Evolutionary conservation across 352 stramenopile genomes (phyloP).

Genomic region (Phytophthora fragariae): DNA sequence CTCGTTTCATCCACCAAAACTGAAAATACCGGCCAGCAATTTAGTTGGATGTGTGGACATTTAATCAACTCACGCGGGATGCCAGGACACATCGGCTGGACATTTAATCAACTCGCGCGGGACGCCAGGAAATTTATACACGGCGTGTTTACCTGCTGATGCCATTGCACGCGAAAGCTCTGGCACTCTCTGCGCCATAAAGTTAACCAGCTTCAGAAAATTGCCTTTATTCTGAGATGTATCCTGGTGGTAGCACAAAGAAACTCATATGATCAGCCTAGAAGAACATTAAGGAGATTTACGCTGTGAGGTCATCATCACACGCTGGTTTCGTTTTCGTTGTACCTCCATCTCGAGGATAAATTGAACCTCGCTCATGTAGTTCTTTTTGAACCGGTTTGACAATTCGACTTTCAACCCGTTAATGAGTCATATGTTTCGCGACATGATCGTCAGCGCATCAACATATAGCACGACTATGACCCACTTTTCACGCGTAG

Average conservation of each 20-base stretch:
- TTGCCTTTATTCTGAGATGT: not conserved
- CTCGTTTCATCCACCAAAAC: not conserved
- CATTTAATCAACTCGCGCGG: not conserved
- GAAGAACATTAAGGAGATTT: too few species aligned
- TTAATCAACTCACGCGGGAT: too few species aligned
- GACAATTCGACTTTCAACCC: slow-evolving; percentile 27
- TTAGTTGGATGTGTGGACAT: not conserved
- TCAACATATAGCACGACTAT: too few species aligned
- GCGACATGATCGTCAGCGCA: too few species aligned
- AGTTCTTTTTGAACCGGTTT: slow-evolving; percentile 24
- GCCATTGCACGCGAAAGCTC: not conserved
- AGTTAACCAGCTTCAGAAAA: not conserved
- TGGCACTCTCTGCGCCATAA: not conserved
- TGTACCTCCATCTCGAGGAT: too few species aligned
- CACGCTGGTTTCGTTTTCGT: too few species aligned
- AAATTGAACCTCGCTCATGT: not conserved
- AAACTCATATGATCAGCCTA: too few species aligned
- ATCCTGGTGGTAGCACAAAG: too few species aligned
- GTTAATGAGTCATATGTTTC: slow-evolving; percentile 13
- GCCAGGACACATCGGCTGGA: too few species aligned
- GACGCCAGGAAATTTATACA: not conserved
- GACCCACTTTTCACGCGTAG: too few species aligned
- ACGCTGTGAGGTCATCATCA: too few species aligned
- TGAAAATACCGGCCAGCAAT: not conserved
- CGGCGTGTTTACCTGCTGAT: not conserved